Base-by-base conservation (phyloP, 140 eudicot species). In the Erigeron philadelphicus region DNA sequence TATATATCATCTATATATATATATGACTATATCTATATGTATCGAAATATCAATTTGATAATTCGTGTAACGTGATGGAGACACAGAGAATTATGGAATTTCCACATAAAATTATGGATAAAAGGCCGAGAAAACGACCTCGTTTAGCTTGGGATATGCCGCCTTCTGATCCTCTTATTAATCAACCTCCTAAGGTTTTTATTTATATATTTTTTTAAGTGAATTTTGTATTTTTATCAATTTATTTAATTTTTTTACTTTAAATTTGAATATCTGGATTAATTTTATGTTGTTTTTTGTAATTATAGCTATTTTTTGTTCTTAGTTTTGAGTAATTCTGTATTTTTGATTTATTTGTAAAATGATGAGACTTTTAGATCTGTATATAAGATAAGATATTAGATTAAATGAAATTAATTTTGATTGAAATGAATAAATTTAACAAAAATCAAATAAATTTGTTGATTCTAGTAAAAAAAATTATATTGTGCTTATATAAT, bases 41-140 rank as follows among this genome's bases (percentile, higher is more conserved):
- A 31, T 46, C 61, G 5, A 19, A 12, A 43, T 31, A 19, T 40
- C 42, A 50, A 25, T 56, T 18, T 65, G 3, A 5, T 23, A 47
- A 40, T 23, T 50, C 62, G 70, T n/a, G 67, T 65, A 48, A 61
- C 50, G 83, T 66, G 77, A 88, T 86, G 96, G 96, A 89, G 85
- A 89, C 87, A 42, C 96, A 89, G 65, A 66, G 87, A 52, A 80
- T 86, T 44, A 46, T 84, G 65, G 96, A 89, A 52, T 80, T 81
- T 74, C 86, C 84, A 19, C 88, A 78, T 56, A 81, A 76, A 61
- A 86, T 75, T 61, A 81, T 84, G 85, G 96, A 89, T 59, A 86
- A 86, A 47, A 79, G 96, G 12, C 96, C 96, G 1, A 72, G 96
- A 55, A 89, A 89, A 66, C 86, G 95, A 42, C 90, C 94, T 69